Base-by-base conservation (phyloP, 2,329 filamentous ascomycete species). In the Ophiostoma sp. region DNA sequence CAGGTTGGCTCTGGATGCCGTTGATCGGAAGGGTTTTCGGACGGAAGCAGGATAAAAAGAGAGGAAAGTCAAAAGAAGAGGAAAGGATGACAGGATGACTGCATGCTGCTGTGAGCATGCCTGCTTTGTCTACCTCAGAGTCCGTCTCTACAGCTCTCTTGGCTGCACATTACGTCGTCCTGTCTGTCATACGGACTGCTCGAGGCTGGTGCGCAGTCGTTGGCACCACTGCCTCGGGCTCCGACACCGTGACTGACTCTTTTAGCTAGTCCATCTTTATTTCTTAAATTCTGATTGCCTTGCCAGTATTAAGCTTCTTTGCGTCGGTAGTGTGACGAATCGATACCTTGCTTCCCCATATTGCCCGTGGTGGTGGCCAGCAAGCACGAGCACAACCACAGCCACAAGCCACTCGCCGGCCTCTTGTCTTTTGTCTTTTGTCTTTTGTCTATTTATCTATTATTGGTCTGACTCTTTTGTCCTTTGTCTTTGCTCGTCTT, bases 121-220 rank as follows among this genome's bases (percentile, higher is more conserved):
- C 39, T 41, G 39, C 39, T 11, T 15, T 13, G 39, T 48, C 20
- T 48, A 1, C 44, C 44, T 48, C 44, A 48, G 20, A 48, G 17
- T 20, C 36, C 11, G 17, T 48, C 44, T 48, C 44, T 48, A n/a
- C 44, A 17, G 11, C 27, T 33, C 57, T 62, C 57, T 60, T 62
- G 57, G 57, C 57, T 62, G 27, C 27, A 20, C 57, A 62, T 62
- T 35, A 35, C 57, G 57, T 62, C 27, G 13, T 27, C 57, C 27
- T 60, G 57, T 7, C 57, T 62, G 57, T 62, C 57, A 62, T 62
- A 62, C 57, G 57, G 57, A 33, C 57, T 33, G 2, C 57, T 33
- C 57, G 27, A 62, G 27, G 57, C 52, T 62, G 11, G 13, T 3
- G 15, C 15, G 8, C 27, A 33, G 57, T 33, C 57, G 33, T 62